Evolutionary conservation across 2,329 filamentous ascomycete species (phyloP).

Genomic region (Neofusicoccum kwambonambiense): DNA sequence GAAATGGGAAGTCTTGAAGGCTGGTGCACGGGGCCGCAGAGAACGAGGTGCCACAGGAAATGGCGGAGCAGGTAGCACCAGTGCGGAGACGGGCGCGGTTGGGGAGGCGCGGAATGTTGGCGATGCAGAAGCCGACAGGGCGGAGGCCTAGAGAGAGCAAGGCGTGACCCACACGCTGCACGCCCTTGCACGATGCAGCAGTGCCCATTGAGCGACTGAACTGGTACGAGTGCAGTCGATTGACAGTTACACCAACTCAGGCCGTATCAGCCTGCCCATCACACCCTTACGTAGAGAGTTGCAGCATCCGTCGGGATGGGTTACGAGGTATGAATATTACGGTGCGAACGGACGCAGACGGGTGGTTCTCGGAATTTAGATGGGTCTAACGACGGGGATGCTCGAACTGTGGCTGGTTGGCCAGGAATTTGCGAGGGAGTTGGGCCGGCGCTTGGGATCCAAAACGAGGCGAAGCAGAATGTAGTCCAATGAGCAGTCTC

Average conservation of each 20-base stretch:
- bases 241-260: neutral
- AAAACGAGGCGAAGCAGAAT: constrained; percentile 2
- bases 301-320: too few species aligned
- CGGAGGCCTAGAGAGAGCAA: neutral
- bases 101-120: constrained; percentile 1
- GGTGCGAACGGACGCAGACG: neutral
- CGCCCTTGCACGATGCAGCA: neutral
- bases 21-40: constrained; percentile 50
- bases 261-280: too few species aligned
- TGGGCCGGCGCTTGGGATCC: neutral
- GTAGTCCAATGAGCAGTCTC: neutral
- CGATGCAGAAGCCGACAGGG: constrained; percentile 5
- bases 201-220: neutral
- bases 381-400: neutral
- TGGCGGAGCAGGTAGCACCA: constrained; percentile 1
- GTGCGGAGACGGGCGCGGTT: constrained; percentile 6
- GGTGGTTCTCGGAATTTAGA: constrained; percentile 1
- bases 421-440: neutral
- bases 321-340: neutral
- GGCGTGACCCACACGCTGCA: neutral
- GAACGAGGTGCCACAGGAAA: constrained; percentile 10
- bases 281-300: too few species aligned
- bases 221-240: neutral
- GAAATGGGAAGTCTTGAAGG: constrained; percentile 68
- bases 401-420: constrained; percentile 1